Evolutionary conservation across 257 asterid species (phyloP).

Genomic region (Henckelia pumila): DNA sequence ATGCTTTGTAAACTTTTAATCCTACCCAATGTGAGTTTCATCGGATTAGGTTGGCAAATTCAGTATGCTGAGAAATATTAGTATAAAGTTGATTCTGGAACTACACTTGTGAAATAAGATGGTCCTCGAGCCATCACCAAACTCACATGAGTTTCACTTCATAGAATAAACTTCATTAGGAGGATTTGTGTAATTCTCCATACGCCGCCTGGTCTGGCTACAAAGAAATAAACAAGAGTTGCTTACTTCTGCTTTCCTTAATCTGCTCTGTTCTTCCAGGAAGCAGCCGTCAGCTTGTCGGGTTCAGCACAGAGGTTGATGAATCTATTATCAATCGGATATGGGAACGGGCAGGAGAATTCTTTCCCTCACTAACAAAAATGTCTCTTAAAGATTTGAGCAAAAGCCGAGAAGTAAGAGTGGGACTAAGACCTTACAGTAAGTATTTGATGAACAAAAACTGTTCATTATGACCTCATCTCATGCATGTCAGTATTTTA

Average conservation of each 20-base stretch:
- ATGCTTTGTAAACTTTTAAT: too few species aligned
- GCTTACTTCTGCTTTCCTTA: conserved; percentile 2
- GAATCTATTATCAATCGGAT: conserved; percentile 64
- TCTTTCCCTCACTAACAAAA: conserved; percentile 64
- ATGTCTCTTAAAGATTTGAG: conserved; percentile 54
- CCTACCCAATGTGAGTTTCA: too few species aligned
- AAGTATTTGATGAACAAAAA: conserved; percentile 38
- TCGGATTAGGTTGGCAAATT: too few species aligned
- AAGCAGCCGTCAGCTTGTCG: conserved; percentile 89
- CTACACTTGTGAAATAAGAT: too few species aligned
- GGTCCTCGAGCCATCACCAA: background rate
- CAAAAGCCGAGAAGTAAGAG: conserved; percentile 71
- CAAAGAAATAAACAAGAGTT: conserved; percentile 10
- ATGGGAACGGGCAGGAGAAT: conserved; percentile 82
- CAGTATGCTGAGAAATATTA: too few species aligned
- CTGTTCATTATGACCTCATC: conserved; percentile 1
- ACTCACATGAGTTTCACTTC: background rate
- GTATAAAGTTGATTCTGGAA: too few species aligned
- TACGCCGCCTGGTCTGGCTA: background rate
- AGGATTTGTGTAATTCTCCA: too few species aligned
- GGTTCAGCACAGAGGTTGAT: conserved; percentile 66
- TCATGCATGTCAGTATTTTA: background rate
- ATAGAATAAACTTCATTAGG: background rate
- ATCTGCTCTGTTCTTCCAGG: conserved; percentile 44
- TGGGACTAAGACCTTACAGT: conserved; percentile 95